Evolutionary conservation across 495 filamentous ascomycete genomes (phyloP), one percentile per base, ranked within the genome.

Genomic region (Jackrogersella multiformis): DNA sequence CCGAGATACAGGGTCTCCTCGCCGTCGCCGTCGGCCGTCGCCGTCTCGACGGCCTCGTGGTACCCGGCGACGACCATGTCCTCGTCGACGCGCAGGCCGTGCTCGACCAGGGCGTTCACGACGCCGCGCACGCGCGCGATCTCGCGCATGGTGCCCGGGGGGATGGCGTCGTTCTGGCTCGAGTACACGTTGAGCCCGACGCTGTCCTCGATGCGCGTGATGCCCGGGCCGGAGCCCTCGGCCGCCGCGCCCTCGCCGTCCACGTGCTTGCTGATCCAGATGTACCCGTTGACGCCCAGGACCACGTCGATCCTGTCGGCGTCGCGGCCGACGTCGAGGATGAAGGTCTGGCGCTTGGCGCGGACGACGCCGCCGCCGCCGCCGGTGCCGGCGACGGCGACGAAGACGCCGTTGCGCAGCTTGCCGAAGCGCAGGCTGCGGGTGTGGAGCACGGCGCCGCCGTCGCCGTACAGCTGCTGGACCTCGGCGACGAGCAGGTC

Each of bases 211-310:
- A 97, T 79, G 52, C 90, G 85, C 23, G 90, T 96, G 65, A 96
- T 92, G 10, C 72, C 87, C 62, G 77, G 69, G 0, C 52, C 54
- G 26, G 74, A 68, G 13, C 69, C 67, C 63, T 82, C 82, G 1
- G 76, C 70, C 32, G 75, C 80, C 5, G 69, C 73, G 0, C 71
- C 74, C 10, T 81, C 82, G 4, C 80, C 80, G 39, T 88, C 83
- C 1, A 87, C 78, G 68, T 93, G 90, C 80, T 92, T 93, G 69
- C 88, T 87, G 66, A 99, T 93, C 90, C 91, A 97, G 55, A 98
- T 91, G 71, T 92, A 97, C 4, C 95, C 95, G 73, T 99, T 99
- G 10, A 99, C 94, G 0, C 95, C 95, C 4, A 98, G 80, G 28
- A 97, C 83, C 9, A 98, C 87, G 74, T 97, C 92, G 16, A 99